These are phyloP conservation scores for Trichoderma endophyticum DNA, from an alignment of 2,329 filamentous ascomycete species.

Conservation along the genomic window DNA sequence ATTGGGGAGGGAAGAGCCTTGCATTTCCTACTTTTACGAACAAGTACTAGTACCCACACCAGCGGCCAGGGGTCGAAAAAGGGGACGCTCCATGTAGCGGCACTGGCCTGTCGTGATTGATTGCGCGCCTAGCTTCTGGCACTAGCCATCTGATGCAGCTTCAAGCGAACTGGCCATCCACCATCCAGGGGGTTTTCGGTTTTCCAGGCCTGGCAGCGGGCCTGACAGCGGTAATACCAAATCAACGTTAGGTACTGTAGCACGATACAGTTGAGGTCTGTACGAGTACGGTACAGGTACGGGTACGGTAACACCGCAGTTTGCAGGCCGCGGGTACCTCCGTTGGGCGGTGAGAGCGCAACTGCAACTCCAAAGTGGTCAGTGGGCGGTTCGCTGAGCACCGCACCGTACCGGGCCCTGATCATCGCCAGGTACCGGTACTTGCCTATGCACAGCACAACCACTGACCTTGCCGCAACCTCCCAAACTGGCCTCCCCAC, in stretches of 20 bases:
- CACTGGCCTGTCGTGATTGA: background rate
- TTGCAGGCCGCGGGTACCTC: background rate
- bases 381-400: background rate
- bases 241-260: background rate
- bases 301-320: background rate
- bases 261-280: background rate
- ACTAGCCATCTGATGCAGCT: background rate
- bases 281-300: background rate
- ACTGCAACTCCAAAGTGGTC: background rate
- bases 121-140: background rate
- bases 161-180: background rate
- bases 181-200: background rate
- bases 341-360: slow-evolving; percentile 2
- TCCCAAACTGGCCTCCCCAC: no score
- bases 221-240: slow-evolving; percentile 7
- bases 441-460: background rate
- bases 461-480: slow-evolving; percentile 3
- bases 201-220: background rate
- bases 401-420: background rate
- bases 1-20: background rate
- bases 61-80: background rate
- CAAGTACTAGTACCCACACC: background rate
- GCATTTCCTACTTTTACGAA: background rate
- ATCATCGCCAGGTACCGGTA: slow-evolving; percentile 3
- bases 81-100: slow-evolving; percentile 11